phyloP scores from a whole-genome alignment of 441 rosid species.

The Gossypium davidsonii region DNA sequence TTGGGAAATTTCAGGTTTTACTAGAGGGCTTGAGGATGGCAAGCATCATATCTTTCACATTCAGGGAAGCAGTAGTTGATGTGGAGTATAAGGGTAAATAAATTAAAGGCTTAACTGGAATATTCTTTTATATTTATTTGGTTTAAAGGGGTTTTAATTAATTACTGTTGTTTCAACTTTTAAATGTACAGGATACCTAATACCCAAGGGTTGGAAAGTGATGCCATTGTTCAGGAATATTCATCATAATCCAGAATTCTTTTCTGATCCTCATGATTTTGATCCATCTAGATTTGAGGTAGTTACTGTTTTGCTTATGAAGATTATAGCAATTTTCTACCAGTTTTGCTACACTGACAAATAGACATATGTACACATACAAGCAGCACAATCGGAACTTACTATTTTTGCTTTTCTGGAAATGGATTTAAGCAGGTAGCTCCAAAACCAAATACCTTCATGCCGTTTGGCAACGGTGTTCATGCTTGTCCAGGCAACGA shows the following conservation, averaged over 20 bases:
- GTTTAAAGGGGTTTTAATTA: neutral
- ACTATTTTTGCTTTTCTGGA: neutral
- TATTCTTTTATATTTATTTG: neutral
- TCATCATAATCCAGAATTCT: slow-evolving; percentile 73
- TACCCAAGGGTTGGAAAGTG: slow-evolving; percentile 98
- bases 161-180: neutral
- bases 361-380: neutral
- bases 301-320: neutral
- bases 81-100: slow-evolving; percentile 76
- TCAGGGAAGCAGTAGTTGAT: slow-evolving; percentile 87
- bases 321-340: neutral
- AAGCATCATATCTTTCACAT: slow-evolving; percentile 87
- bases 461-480: slow-evolving; percentile 87
- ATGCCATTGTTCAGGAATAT: slow-evolving; percentile 92
- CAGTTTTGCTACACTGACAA: neutral
- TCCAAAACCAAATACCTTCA: slow-evolving; percentile 70
- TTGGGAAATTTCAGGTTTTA: slow-evolving; percentile 42
- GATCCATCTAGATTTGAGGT: slow-evolving; percentile 93
- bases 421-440: slow-evolving; percentile 40
- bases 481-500: slow-evolving; percentile 93
- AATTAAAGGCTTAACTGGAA: slow-evolving; percentile 13
- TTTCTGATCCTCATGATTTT: slow-evolving; percentile 60
- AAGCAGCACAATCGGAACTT: neutral
- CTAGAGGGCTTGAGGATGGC: slow-evolving; percentile 86
- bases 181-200: slow-evolving; percentile 52